A percentile compares a stretch with the other conserved stretches of the same genome.
Conservation (phyloP, 805 yeast genomes). For the Lachancea meyersii region DNA sequence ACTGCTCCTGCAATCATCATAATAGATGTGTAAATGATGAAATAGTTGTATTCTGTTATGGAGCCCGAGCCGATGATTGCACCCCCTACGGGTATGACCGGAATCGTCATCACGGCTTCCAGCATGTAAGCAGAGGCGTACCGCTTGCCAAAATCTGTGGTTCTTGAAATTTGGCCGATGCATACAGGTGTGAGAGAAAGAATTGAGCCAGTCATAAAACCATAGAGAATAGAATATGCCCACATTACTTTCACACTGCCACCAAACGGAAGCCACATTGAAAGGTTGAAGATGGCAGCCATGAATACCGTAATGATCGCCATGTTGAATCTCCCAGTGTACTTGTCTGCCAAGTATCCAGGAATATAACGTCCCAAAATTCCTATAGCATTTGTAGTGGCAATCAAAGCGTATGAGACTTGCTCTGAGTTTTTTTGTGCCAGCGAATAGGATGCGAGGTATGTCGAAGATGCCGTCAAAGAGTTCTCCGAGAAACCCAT, state of each 20-base stretch:
- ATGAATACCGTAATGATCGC: conserved; percentile 35
- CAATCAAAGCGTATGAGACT: conserved; percentile 42
- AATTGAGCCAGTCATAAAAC: conserved; percentile 51
- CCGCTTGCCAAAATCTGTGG: conserved; percentile 48
- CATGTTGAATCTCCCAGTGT: conserved; percentile 48
- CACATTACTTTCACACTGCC: conserved; percentile 32
- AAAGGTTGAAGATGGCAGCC: conserved; percentile 35
- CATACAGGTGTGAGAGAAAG: conserved; percentile 56
- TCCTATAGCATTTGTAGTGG: conserved; percentile 43
- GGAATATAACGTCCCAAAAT: conserved; percentile 41
- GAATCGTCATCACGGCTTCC: conserved; percentile 46
- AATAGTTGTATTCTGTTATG: conserved; percentile 35
- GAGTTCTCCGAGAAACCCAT: conserved; percentile 44
- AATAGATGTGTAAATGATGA: conserved; percentile 41
- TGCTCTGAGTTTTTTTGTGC: conserved; percentile 43
- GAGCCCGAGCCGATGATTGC: conserved; percentile 37
- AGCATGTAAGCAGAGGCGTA: conserved; percentile 53
- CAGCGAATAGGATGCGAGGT: conserved; percentile 47
- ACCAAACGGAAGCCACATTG: conserved; percentile 42
- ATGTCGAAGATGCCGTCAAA: conserved; percentile 43
- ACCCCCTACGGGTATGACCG: conserved; percentile 47
- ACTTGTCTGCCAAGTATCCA: conserved; percentile 40
- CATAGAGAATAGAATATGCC: conserved; percentile 46
- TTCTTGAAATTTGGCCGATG: conserved; percentile 51
- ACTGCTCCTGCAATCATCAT: conserved; percentile 36